Evolutionary conservation across 345 rosid genomes (phyloP), one percentile per base, ranked within the genome.

Genomic region (Passiflora organensis): DNA sequence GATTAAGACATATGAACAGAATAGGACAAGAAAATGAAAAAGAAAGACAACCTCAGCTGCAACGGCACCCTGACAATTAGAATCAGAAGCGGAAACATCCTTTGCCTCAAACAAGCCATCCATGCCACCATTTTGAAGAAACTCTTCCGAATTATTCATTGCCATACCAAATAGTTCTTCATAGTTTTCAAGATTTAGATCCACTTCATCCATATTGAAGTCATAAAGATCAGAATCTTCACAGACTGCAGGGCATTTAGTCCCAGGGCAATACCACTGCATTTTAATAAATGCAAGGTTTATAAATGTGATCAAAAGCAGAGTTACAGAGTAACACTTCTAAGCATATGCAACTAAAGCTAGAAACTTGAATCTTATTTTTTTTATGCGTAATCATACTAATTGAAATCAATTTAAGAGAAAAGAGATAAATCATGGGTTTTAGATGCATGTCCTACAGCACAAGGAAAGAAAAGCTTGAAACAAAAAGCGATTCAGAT

Each of bases 131-230:
- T 85, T 80, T 63, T 83, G 95, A 62, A 94, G 69, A 50, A 87
- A 82, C 74, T 84, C 85, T 68, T 83, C 94, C 1, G 91, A 70
- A 51, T 85, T 69, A 72, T 82, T 86, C 21, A 89, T 83, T 56
- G 91, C 76, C 15, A 75, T 63, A 17, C 96, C 95, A 59, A 93
- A 93, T 52, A 93, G 94, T 70, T 93, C 97, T 69, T 93, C 99
- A 70, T 89, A 89, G 71, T 89, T 84, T 72, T 93, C 97, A 48
- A 86, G 74, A 64, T 72, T 82, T 80, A 93, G 63, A 62, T 83
- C 96, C 71, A 93, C 58, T 74, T 89, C 95, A 74, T 84, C 89
- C 84, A 84, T 84, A 64, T 70, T 55, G 58, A 88, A 80, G 65
- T 82, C 90, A 16, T 60, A 85, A 65, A 72, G 81, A 12, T 82